Evolutionary conservation across 1,284 basidiomycete species (phyloP).

Genomic region (Sanguinoderma infundibulare): DNA sequence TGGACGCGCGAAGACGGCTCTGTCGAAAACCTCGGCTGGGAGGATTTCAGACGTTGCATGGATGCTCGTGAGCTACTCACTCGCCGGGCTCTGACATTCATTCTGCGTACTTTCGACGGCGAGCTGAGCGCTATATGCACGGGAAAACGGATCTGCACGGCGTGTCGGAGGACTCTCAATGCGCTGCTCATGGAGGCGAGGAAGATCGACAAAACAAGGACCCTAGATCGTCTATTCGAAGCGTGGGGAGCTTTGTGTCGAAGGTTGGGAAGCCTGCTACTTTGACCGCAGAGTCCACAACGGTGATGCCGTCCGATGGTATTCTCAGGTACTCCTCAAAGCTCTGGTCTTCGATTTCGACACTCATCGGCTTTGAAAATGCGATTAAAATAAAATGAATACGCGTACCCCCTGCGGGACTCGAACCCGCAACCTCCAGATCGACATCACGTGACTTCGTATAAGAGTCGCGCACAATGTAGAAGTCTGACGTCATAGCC

Average conservation of each 20-base stretch:
- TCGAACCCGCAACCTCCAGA: conserved; percentile 81
- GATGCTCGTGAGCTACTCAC: not conserved
- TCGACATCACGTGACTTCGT: conserved; percentile 20
- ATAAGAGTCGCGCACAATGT: conserved; percentile 24
- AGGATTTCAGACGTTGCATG: not conserved
- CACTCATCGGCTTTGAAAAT: no score
- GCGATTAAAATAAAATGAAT: not conserved
- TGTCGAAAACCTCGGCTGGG: not conserved
- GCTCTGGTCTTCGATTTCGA: no score
- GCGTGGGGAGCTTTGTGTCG: no score
- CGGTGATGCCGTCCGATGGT: no score
- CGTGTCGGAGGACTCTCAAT: not conserved
- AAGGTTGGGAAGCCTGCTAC: no score
- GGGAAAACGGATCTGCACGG: no score
- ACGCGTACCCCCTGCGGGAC: conserved; percentile 63
- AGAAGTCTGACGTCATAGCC: conserved; percentile 83
- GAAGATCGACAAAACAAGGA: not conserved
- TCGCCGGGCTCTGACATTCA: not conserved
- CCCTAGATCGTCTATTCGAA: no score
- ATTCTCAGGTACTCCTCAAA: no score
- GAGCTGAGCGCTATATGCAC: not conserved
- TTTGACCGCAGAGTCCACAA: no score
- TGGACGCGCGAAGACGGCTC: not conserved
- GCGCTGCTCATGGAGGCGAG: not conserved
- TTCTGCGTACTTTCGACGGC: not conserved